phyloP scores from a whole-genome alignment of 129 eudicot genomes.

The Apium graveolens region DNA sequence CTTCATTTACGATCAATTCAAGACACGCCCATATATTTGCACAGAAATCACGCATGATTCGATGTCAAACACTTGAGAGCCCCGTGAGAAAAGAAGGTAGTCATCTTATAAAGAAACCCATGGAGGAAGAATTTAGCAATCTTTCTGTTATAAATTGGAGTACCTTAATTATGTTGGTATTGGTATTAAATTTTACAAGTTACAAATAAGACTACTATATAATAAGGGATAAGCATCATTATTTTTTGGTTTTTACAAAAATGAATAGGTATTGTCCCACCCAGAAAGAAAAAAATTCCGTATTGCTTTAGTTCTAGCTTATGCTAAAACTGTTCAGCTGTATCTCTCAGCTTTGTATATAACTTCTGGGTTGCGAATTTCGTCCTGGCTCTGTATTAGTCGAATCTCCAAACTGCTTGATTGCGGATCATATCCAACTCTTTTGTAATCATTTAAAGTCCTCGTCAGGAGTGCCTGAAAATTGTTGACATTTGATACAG shows the following conservation, averaged over 20 bases:
- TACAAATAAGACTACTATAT: neutral
- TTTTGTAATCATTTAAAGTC: slow-evolving; percentile 65
- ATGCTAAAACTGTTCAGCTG: slow-evolving; percentile 23
- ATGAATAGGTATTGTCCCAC: neutral
- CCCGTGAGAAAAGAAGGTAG: neutral
- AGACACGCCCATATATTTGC: neutral
- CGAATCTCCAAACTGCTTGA: slow-evolving; percentile 98
- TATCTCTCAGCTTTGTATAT: slow-evolving; percentile 58
- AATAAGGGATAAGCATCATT: neutral
- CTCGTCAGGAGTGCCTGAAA: slow-evolving; percentile 68
- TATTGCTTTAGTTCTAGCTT: neutral
- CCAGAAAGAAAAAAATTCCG: neutral
- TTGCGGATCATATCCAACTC: slow-evolving; percentile 67
- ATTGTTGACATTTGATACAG: neutral
- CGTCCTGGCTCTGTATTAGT: slow-evolving; percentile 84
- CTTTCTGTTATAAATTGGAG: neutral
- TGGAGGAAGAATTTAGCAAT: neutral
- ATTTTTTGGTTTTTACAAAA: neutral
- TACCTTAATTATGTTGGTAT: neutral
- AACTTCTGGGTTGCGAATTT: slow-evolving; percentile 77
- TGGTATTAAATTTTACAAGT: neutral
- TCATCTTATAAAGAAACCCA: neutral
- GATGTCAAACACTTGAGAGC: neutral
- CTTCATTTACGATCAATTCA: no score
- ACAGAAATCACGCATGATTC: neutral